Conservation (phyloP, 176 grass and related monocot genomes). For the Aegilops sharonensis region DNA sequence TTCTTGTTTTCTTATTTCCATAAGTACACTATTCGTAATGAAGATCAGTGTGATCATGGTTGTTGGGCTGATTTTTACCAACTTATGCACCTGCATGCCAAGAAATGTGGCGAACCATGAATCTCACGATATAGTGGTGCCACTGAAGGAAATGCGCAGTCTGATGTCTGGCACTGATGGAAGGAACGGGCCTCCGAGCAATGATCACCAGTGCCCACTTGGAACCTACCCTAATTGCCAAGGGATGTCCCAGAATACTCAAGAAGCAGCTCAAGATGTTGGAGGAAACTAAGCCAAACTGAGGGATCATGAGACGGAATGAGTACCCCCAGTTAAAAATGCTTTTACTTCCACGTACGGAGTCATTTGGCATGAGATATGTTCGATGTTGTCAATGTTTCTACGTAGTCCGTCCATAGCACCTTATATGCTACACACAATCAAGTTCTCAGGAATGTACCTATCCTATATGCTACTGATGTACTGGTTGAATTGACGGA, state of each 20-base stretch:
- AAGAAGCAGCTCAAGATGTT: background rate
- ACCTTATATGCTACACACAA: background rate
- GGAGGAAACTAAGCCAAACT: background rate
- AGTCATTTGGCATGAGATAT: background rate
- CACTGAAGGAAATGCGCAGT: background rate
- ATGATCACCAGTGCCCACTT: slow-evolving; percentile 43
- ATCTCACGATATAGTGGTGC: background rate
- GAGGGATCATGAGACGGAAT: background rate
- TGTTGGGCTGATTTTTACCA: background rate
- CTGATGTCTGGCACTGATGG: slow-evolving; percentile 22
- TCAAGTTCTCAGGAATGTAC: background rate
- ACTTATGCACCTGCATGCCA: slow-evolving; percentile 14
- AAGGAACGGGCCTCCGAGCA: slow-evolving; percentile 38
- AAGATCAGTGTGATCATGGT: background rate
- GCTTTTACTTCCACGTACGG: background rate
- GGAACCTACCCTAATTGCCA: slow-evolving; percentile 42
- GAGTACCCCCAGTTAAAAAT: no score
- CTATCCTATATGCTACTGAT: no score
- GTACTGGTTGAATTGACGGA: no score
- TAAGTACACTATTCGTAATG: background rate
- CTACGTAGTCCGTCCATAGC: no score
- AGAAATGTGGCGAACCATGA: background rate
- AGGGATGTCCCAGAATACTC: slow-evolving; percentile 1
- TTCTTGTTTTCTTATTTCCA: background rate
- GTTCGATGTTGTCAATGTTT: background rate